A percentile compares a stretch with the other conserved stretches of the same genome.
Conservation (phyloP, 148 eudicot genomes). For the Tetragonia tetragonoides region DNA sequence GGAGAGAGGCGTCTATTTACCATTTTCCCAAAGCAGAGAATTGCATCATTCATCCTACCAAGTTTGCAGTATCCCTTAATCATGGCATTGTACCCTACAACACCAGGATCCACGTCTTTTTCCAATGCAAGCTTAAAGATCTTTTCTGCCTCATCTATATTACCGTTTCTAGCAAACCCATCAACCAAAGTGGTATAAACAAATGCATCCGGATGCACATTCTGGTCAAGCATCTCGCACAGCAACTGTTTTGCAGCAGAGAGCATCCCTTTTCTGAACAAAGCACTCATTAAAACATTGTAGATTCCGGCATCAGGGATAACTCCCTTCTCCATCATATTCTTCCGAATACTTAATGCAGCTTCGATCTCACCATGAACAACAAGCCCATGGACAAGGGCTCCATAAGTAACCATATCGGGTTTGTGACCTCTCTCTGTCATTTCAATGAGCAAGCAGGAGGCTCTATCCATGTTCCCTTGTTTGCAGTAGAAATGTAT, state of each 20-base stretch:
- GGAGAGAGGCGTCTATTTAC: constrained; percentile 37
- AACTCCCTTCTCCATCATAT: constrained; percentile 66
- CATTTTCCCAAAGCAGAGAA: constrained; percentile 58
- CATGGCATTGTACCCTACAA: constrained; percentile 77
- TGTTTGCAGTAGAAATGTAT: constrained; percentile 57
- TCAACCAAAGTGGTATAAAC: constrained; percentile 72
- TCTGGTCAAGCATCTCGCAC: constrained; percentile 72
- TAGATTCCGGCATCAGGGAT: constrained; percentile 75
- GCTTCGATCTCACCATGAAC: constrained; percentile 60
- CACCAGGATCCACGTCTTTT: constrained; percentile 56
- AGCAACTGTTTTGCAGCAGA: constrained; percentile 56
- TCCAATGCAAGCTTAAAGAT: constrained; percentile 50
- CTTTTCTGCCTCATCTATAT: constrained; percentile 65
- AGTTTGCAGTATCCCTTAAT: constrained; percentile 79
- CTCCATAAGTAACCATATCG: constrained; percentile 74
- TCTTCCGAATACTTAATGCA: constrained; percentile 57
- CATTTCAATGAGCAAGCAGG: constrained; percentile 57
- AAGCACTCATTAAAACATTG: constrained; percentile 74
- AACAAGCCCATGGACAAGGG: constrained; percentile 83
- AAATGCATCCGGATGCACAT: constrained; percentile 61
- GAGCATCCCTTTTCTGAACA: constrained; percentile 66
- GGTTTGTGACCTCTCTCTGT: constrained; percentile 58
- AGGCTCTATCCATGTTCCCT: constrained; percentile 65
- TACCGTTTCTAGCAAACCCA: constrained; percentile 66
- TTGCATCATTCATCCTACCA: constrained; percentile 75